Evolutionary conservation across 2,329 filamentous ascomycete genomes (phyloP).

Genomic region (Colletotrichum caudatum): DNA sequence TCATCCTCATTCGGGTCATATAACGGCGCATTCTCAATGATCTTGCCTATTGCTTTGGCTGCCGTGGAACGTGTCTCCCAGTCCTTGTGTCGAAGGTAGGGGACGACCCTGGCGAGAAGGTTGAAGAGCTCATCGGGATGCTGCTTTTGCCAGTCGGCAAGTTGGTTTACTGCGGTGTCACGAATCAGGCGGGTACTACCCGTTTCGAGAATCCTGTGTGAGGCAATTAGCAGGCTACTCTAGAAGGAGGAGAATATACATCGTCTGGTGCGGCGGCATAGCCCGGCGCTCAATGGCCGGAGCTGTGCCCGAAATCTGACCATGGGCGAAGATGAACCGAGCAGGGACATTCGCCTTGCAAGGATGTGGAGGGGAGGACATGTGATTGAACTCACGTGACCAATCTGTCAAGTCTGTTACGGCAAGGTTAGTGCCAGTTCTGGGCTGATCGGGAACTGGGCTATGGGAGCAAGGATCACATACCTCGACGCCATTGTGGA

Average conservation of each 20-base stretch:
- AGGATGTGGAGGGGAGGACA: neutral
- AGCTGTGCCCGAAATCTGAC: neutral
- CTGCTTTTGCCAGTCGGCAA: slow-evolving; percentile 97
- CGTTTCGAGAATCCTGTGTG: slow-evolving; percentile 87
- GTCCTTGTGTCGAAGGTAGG: slow-evolving; percentile 92
- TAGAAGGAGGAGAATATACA: neutral
- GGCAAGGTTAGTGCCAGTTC: slow-evolving; percentile 48
- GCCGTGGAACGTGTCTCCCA: slow-evolving; percentile 97
- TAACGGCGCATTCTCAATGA: slow-evolving; percentile 86
- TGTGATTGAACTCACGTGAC: slow-evolving; percentile 77
- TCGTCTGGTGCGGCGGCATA: neutral
- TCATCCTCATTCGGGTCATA: slow-evolving; percentile 91
- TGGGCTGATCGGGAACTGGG: slow-evolving; percentile 43
- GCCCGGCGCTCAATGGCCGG: neutral
- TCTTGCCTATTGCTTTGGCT: slow-evolving; percentile 93
- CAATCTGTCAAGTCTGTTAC: slow-evolving; percentile 79
- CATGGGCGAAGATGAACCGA: slow-evolving; percentile 1
- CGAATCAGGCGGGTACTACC: slow-evolving; percentile 96
- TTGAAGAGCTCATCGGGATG: slow-evolving; percentile 98
- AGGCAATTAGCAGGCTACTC: slow-evolving; percentile 33
- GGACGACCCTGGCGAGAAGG: slow-evolving; percentile 91
- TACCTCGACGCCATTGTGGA: slow-evolving; percentile 69
- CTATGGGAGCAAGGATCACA: slow-evolving; percentile 12
- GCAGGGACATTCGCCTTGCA: neutral
- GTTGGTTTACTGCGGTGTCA: slow-evolving; percentile 95